Base-by-base conservation (phyloP, 345 rosid genomes). In the Aurinia saxatilis region DNA sequence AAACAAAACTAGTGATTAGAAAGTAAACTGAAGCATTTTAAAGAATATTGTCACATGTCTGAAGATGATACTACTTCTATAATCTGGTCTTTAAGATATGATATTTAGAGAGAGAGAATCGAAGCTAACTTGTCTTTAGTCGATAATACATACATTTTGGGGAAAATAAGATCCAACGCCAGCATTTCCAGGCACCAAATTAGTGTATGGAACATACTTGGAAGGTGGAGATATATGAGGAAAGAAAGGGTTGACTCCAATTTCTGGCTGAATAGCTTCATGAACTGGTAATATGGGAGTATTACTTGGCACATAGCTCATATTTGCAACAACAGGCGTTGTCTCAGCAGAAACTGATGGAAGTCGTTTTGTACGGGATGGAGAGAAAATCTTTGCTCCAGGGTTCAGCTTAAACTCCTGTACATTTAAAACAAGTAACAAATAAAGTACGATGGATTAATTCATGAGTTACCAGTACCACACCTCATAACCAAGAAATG, bases 321-420 rank as follows among this genome's bases (percentile, higher is more conserved):
- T 67, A 64, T 77, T 80, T 71, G 85, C 68, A 38, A 68, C 71
- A 54, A 76, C 21, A 53, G 81, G 87, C 10, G 57, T 16, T 41
- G 44, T 47, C 34, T 47, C 75, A 50, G 63, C 63, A 31, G 82
- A 71, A 77, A 77, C 73, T 16, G 82, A 71, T 17, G 91, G 40
- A 65, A 51, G 34, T 53, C 80, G 57, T 51, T 73, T 79, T 18
- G 76, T 60, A 72, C 63, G 77, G 55, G 90, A 78, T 10, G 98
- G 98, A 62, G 85, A 84, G 73, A 88, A 91, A 33, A 69, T 68
- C 75, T 83, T 84, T 56, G 96, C 98, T 57, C 72, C 87, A 3
- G 98, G 92, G 65, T 88, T 88, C 63, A 91, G 90, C 81, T 86
- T 91, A 77, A 81, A 91, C 50, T 82, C 98, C 98, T 91, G 76